Evolutionary conservation across 305 asterid species (phyloP).

Genomic region (Fraxinus xanthoxyloides): DNA sequence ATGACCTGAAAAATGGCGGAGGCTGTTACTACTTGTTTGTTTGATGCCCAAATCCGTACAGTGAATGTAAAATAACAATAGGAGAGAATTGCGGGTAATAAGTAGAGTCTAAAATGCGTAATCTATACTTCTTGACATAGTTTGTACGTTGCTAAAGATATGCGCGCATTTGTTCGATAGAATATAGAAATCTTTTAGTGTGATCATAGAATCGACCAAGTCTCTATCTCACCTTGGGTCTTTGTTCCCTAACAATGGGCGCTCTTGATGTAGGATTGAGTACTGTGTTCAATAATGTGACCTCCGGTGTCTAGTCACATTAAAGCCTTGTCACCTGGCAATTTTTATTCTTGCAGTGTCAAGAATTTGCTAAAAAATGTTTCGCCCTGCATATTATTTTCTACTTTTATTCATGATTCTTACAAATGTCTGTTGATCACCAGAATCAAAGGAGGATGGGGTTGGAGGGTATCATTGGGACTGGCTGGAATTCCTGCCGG

Average conservation of each 20-base stretch:
- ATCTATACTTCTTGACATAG: neutral
- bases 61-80: neutral
- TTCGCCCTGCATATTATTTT: neutral
- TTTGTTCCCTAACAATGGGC: neutral
- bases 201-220: neutral
- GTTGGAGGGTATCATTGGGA: slow-evolving; percentile 84
- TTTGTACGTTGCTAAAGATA: neutral
- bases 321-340: neutral
- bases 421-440: neutral
- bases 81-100: neutral
- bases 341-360: neutral
- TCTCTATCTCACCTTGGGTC: neutral
- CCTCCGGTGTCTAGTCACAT: neutral
- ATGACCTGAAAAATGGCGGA: neutral
- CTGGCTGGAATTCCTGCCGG: slow-evolving; percentile 79
- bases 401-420: neutral
- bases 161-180: neutral
- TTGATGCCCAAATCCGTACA: neutral
- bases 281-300: neutral
- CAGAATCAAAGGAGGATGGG: slow-evolving; percentile 73
- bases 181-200: neutral
- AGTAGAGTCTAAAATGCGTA: neutral
- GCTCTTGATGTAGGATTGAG: neutral
- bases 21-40: neutral
- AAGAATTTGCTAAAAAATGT: neutral